Percentiles rank a stretch among this genome's conserved stretches.
Evolutionary conservation across 805 yeast genomes (phyloP).

Genomic region (Ogataea zsoltii): DNA sequence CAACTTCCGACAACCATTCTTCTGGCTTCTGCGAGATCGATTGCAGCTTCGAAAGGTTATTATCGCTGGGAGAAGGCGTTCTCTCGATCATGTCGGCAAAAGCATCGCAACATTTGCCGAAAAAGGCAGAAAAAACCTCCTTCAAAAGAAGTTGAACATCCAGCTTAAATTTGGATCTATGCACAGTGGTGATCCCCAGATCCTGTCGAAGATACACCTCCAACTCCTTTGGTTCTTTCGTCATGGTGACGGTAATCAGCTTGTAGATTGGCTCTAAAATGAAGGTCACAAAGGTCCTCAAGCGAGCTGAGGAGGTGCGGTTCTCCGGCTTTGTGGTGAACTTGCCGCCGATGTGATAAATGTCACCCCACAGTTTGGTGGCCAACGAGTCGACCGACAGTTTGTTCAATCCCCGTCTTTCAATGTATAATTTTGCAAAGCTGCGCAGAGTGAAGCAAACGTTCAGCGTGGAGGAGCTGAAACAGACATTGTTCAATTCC

Average conservation of each 20-base stretch:
- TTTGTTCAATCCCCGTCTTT: conserved; percentile 30
- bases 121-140: conserved; percentile 53
- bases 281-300: conserved; percentile 59
- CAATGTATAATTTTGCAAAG: conserved; percentile 55
- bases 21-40: conserved; percentile 25
- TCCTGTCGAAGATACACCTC: conserved; percentile 45
- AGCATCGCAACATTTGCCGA: conserved; percentile 48
- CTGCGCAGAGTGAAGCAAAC: conserved; percentile 68
- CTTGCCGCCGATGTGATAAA: conserved; percentile 50
- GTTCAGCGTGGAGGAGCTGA: conserved; percentile 65
- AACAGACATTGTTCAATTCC: conserved; percentile 62
- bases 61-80: conserved; percentile 40
- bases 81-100: conserved; percentile 51
- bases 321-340: conserved; percentile 41
- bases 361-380: conserved; percentile 74
- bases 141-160: conserved; percentile 64
- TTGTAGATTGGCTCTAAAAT: conserved; percentile 82
- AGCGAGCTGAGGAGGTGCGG: conserved; percentile 22
- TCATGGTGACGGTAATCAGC: conserved; percentile 58
- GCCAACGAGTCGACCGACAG: conserved; percentile 45
- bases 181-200: conserved; percentile 45
- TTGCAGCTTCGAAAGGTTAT: conserved; percentile 28
- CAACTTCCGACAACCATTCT: conserved; percentile 18
- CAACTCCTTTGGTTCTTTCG: conserved; percentile 49
- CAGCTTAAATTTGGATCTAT: conserved; percentile 40